phyloP scores from a whole-genome alignment of 2,329 filamentous ascomycete genomes.

The Xylariaceae sp. region DNA sequence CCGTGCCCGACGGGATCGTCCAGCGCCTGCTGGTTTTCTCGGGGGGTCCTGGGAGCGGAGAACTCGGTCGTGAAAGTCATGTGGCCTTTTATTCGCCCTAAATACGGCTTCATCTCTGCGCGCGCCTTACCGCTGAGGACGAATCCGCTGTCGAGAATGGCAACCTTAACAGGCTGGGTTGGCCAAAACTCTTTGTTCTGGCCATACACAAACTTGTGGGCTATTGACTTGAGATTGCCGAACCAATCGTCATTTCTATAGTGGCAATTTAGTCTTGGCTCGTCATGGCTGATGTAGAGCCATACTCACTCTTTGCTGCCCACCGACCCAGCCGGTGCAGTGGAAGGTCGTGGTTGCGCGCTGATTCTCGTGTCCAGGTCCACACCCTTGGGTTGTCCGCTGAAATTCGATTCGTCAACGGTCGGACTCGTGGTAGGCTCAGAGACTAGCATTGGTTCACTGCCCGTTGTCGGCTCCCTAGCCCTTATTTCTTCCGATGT shows the following conservation, averaged over 20 bases:
- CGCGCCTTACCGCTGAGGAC: not conserved
- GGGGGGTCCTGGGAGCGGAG: not conserved
- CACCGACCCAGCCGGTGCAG: not conserved
- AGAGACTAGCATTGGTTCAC: not conserved
- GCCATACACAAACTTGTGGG: slow-evolving; percentile 11
- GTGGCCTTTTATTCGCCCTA: not conserved
- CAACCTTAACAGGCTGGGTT: slow-evolving; percentile 1
- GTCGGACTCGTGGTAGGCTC: not conserved
- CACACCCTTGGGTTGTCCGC: not conserved
- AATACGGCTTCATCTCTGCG: slow-evolving; percentile 1
- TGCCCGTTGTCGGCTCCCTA: not conserved
- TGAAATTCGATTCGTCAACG: not conserved
- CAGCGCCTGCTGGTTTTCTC: not conserved
- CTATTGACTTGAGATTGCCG: not conserved
- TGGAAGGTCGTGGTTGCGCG: not conserved
- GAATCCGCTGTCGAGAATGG: slow-evolving; percentile 17
- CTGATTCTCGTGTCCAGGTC: not conserved
- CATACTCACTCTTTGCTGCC: slow-evolving; percentile 3
- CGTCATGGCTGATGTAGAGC: not conserved
- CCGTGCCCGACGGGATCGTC: slow-evolving; percentile 10
- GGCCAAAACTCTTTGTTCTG: not conserved
- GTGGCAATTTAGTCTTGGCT: not conserved
- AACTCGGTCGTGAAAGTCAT: slow-evolving; percentile 9
- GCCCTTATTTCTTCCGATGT: not conserved
- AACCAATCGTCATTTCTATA: slow-evolving; percentile 7